Evolutionary conservation across 2,329 filamentous ascomycete species (phyloP).

Genomic region (Dactylonectria macrodidyma): DNA sequence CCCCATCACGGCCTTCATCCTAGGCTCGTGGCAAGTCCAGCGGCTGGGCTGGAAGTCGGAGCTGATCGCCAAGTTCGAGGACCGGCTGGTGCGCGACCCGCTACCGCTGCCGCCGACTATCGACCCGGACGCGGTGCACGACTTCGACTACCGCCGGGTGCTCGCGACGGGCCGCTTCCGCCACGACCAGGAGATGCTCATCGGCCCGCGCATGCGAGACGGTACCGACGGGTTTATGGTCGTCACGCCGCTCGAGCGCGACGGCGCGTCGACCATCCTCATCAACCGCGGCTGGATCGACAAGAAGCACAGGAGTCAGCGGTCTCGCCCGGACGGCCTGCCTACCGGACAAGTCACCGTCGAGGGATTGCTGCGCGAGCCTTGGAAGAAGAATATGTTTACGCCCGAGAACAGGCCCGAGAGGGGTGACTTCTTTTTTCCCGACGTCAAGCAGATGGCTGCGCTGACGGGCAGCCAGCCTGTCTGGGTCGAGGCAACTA

Average conservation of each 20-base stretch:
- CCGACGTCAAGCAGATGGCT: slow-evolving; percentile 94
- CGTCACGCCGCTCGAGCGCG: slow-evolving; percentile 88
- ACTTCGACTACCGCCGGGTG: slow-evolving; percentile 94
- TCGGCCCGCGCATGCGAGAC: slow-evolving; percentile 91
- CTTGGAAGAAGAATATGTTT: slow-evolving; percentile 98
- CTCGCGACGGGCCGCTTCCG: slow-evolving; percentile 80
- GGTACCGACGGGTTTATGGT: slow-evolving; percentile 93
- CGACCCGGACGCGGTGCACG: slow-evolving; percentile 84
- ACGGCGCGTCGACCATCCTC: slow-evolving; percentile 79
- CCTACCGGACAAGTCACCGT: slow-evolving; percentile 81
- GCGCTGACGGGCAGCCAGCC: slow-evolving; percentile 84
- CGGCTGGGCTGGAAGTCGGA: slow-evolving; percentile 95
- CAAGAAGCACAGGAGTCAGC: slow-evolving; percentile 79
- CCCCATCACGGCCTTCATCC: slow-evolving; percentile 88
- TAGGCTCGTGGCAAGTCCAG: slow-evolving; percentile 97
- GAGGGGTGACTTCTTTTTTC: slow-evolving; percentile 92
- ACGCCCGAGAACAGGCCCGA: slow-evolving; percentile 92
- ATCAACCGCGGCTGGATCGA: slow-evolving; percentile 94
- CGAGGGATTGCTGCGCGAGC: slow-evolving; percentile 87
- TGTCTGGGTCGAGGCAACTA: slow-evolving; percentile 96
- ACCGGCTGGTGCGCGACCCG: slow-evolving; percentile 88
- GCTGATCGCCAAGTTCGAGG: slow-evolving; percentile 90
- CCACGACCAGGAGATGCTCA: slow-evolving; percentile 96
- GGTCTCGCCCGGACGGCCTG: slow-evolving; percentile 75
- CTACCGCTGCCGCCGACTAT: slow-evolving; percentile 88